Evolutionary conservation across 2,329 filamentous ascomycete genomes (phyloP).

Genomic region (Ramularia endophylla): DNA sequence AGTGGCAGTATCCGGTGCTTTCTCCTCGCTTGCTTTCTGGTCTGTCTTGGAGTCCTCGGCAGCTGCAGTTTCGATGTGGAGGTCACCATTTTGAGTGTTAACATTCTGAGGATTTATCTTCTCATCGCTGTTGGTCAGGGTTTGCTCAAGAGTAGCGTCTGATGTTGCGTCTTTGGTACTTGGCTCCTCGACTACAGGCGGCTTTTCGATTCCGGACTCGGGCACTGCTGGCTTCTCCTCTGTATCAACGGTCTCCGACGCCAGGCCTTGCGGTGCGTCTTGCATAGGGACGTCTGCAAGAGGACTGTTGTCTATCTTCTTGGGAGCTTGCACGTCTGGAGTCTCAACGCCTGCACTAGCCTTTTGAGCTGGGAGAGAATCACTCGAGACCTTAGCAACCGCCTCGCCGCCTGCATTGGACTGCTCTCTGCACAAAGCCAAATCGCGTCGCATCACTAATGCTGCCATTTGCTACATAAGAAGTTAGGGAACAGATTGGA

Average conservation of each 20-base stretch:
- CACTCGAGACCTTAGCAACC: too few relatives aligned
- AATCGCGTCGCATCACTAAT: slow-evolving; percentile 31
- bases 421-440: slow-evolving; percentile 27
- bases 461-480: slow-evolving; percentile 26
- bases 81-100: background rate
- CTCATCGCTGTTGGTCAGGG: too few relatives aligned
- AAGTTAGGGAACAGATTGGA: slow-evolving; percentile 2
- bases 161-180: too few relatives aligned
- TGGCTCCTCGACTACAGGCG: slow-evolving; percentile 6
- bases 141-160: too few relatives aligned
- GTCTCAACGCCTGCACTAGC: background rate
- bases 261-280: slow-evolving; percentile 1
- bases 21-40: slow-evolving; percentile 16
- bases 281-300: slow-evolving; percentile 6
- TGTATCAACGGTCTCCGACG: slow-evolving; percentile 3
- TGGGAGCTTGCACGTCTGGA: background rate
- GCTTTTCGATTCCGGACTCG: slow-evolving; percentile 1
- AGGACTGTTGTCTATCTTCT: background rate
- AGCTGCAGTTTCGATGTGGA: slow-evolving; percentile 4
- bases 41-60: slow-evolving; percentile 3
- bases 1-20: slow-evolving; percentile 23
- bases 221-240: slow-evolving; percentile 5
- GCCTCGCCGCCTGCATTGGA: slow-evolving; percentile 1
- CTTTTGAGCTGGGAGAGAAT: background rate
- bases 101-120: too few relatives aligned